Base-by-base conservation (phyloP, 257 asterid genomes). In the Solanum paucissectum region DNA sequence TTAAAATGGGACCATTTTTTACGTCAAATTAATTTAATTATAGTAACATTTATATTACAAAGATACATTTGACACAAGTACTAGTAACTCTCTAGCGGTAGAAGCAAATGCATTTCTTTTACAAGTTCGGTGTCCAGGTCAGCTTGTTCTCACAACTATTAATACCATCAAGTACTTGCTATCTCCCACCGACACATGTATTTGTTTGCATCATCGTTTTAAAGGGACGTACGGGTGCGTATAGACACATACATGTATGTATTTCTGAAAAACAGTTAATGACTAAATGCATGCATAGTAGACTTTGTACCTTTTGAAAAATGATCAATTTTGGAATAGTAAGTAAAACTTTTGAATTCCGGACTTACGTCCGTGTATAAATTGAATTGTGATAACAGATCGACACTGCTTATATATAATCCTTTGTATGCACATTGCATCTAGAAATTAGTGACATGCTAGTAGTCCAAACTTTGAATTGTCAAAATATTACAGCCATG, bases 281-380 rank as follows among this genome's bases (percentile, higher is more conserved):
- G 32, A 9, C 46, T 34, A 73, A 73, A 74, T 36, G 18, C 14
- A 34, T 8, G 21, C 20, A 16, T 9, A 71, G 27, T 21, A 76
- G 23, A 76, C 36, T 52, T 0, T 0, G 23, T 52, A 55, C 10
- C 11, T 6, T 55, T 1, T 0, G 1, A 55, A 55, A 18, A 55
- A 18, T 20, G 25, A 42, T n/a, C 12, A 25, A 76, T 25, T n/a
- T 69, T 40, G 36, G 2, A 77, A 13, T 27, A 12, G 37, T 2
- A 42, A 7, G 25, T 79, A 44, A 14, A 42, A 23, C n/a, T 0
- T 40, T 40, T 12, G 58, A 76, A 76, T 5, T 7, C 8, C 7
- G 3, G 8, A 76, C 21, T n/a, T 0, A 55, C 18, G 64, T 55
- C n/a, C 10, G 0, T 55, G 25, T 79, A 79, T 16, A 25, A 7